Base-by-base conservation (phyloP, 805 yeast species). In the Cyberlindnera petersonii region DNA sequence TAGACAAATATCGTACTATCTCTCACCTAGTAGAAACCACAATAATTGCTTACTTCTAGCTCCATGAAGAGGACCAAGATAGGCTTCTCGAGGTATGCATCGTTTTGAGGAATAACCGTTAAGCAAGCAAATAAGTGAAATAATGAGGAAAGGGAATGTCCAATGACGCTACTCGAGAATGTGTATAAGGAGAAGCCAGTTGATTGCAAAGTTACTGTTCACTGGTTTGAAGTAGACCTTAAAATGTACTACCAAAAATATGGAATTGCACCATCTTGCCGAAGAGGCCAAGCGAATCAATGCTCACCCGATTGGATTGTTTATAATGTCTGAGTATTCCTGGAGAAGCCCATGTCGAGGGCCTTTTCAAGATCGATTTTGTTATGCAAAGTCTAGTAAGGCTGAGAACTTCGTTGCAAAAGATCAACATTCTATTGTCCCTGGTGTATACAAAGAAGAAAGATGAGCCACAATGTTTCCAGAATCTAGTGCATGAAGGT, bases 151-250 rank as follows among this genome's bases (percentile, higher is more conserved):
- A 22, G 41, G 8, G 16, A 27, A 11, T 17, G 38, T 5, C 55
- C 55, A 3, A n/a, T 50, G 11, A 36, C 37, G 4, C 10, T 27
- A 3, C 16, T 50, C 20, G 33, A 44, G 14, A 10, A 37, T 11
- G 15, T 14, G 1, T 36, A 35, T 30, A 33, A 36, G 9, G 31
- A 35, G 19, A 11, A 9, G 5, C 31, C 38, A 7, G 14, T 32
- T 6, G 20, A 20, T 19, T 9, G 24, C 2, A 33, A 41, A 9
- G 43, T 40, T 8, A 42, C 68, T 11, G 64, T 70, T 15, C 77
- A 72, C 50, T 64, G 76, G 66, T 72, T 75, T 37, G 52, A 69
- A 14, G 60, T 65, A 26, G 81, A 75, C 45, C 53, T 74, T 20
- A 56, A 80, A 31, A 39, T 65, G 7, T 54, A 50, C 9, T 77